phyloP scores from a whole-genome alignment of 352 stramenopile genomes.

The Pythium dissotocum region DNA sequence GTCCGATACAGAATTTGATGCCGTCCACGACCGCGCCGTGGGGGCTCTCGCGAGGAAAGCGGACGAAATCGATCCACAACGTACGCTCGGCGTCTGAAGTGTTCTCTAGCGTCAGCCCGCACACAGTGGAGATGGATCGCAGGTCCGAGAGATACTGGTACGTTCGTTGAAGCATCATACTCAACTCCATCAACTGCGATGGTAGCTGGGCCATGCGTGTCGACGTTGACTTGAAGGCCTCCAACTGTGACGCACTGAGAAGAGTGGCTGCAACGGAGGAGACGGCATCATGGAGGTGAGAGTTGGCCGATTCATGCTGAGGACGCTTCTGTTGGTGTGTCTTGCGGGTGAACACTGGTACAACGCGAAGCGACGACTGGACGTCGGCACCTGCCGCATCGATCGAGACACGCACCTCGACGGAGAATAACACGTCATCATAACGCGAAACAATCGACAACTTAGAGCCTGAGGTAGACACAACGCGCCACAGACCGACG shows the following conservation, averaged over 20 bases:
- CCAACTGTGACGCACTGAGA: conserved; percentile 1
- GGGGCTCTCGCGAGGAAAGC: conserved; percentile 41
- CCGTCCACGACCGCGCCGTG: conserved; percentile 21
- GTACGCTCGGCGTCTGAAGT: conserved; percentile 31
- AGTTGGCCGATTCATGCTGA: not conserved
- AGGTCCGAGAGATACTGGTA: conserved; percentile 63
- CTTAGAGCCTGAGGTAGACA: conserved; percentile 12
- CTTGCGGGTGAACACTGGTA: conserved; percentile 14
- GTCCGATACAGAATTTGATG: conserved; percentile 56
- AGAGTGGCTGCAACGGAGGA: conserved; percentile 17
- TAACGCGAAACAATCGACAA: conserved; percentile 10
- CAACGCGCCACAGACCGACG: conserved; percentile 22
- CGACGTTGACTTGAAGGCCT: conserved; percentile 1
- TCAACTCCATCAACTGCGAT: conserved; percentile 9
- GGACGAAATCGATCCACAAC: conserved; percentile 69
- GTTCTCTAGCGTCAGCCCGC: conserved; percentile 43
- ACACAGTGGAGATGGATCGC: conserved; percentile 55
- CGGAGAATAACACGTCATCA: conserved; percentile 27
- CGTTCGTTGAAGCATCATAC: conserved; percentile 35
- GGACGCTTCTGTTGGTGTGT: conserved; percentile 4
- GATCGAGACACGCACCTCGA: conserved; percentile 20
- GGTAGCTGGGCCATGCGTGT: not conserved
- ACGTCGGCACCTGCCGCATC: not conserved
- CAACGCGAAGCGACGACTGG: conserved; percentile 4
- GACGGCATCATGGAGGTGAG: conserved; percentile 12